These are phyloP conservation scores for Fusarium brachygibbosum DNA, from an alignment of 2,329 filamentous ascomycete genomes.

Conservation along the genomic window DNA sequence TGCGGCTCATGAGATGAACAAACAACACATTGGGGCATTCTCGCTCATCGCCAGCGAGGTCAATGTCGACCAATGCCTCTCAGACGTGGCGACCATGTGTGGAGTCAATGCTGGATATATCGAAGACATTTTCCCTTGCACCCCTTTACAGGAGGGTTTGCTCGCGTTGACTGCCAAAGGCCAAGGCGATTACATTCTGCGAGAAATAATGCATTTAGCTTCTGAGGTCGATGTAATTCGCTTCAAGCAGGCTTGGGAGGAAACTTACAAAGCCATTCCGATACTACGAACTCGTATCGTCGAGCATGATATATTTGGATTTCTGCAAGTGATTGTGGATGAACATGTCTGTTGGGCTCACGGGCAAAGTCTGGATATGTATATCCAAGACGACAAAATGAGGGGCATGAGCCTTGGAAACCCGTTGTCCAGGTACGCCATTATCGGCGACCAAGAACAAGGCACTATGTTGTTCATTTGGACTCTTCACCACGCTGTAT, in stretches of 20 bases:
- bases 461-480: conserved; percentile 3
- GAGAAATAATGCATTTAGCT: neutral
- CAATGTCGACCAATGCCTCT: conserved; percentile 9
- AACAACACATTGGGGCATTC: conserved; percentile 1
- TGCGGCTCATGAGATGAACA: neutral
- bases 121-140: conserved; percentile 14
- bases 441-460: neutral
- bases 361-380: neutral
- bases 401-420: neutral
- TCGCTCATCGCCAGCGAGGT: conserved; percentile 10
- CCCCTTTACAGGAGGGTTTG: conserved; percentile 16
- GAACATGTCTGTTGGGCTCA: conserved; percentile 3
- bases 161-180: conserved; percentile 14
- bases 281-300: conserved; percentile 18
- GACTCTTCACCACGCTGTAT: conserved; percentile 19
- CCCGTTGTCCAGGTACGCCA: conserved; percentile 7
- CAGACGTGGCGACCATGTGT: conserved; percentile 6
- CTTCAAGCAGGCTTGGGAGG: conserved; percentile 9
- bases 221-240: neutral
- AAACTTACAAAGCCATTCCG: neutral
- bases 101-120: neutral
- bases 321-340: conserved; percentile 9
- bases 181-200: conserved; percentile 13
- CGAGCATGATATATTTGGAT: conserved; percentile 3
- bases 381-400: conserved; percentile 3